Evolutionary conservation across 2,329 filamentous ascomycete species (phyloP).

Genomic region (Alternaria gansuensis): DNA sequence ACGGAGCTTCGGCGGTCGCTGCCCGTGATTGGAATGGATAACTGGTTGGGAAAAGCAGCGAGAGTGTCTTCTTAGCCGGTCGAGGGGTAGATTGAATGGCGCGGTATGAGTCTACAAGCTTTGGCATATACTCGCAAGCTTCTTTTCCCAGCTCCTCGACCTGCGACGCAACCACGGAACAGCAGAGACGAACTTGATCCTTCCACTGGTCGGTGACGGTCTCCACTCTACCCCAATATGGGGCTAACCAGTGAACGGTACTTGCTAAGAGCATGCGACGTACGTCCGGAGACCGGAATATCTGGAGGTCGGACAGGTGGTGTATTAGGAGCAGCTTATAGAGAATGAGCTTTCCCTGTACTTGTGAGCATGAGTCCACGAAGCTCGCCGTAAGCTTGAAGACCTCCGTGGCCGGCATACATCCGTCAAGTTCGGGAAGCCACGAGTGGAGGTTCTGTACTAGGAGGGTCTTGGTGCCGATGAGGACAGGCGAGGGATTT

Average conservation of each 20-base stretch:
- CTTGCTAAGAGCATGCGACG: constrained; percentile 77
- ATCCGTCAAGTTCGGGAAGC: constrained; percentile 85
- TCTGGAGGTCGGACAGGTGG: constrained; percentile 82
- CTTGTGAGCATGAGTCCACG: constrained; percentile 85
- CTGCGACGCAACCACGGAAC: constrained; percentile 89
- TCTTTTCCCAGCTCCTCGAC: constrained; percentile 79
- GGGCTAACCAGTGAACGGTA: constrained; percentile 88
- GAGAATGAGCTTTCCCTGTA: constrained; percentile 88
- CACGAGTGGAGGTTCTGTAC: constrained; percentile 97
- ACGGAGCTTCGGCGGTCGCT: constrained; percentile 67
- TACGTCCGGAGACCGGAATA: constrained; percentile 83
- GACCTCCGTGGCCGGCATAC: constrained; percentile 84
- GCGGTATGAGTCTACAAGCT: constrained; percentile 88
- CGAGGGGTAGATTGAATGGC: constrained; percentile 74
- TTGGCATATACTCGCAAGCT: constrained; percentile 87
- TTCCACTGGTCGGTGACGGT: constrained; percentile 85
- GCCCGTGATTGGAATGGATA: constrained; percentile 86
- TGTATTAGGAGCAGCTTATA: constrained; percentile 94
- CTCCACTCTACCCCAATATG: constrained; percentile 85
- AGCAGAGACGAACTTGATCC: constrained; percentile 91
- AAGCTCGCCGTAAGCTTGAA: constrained; percentile 91
- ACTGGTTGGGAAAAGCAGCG: constrained; percentile 85
- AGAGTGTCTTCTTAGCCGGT: constrained; percentile 69
- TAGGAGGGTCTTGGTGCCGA: constrained; percentile 92
- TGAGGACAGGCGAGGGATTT: constrained; percentile 81